Base-by-base conservation (phyloP, 176 grass and related monocot genomes). In the Aegilops bicornis region DNA sequence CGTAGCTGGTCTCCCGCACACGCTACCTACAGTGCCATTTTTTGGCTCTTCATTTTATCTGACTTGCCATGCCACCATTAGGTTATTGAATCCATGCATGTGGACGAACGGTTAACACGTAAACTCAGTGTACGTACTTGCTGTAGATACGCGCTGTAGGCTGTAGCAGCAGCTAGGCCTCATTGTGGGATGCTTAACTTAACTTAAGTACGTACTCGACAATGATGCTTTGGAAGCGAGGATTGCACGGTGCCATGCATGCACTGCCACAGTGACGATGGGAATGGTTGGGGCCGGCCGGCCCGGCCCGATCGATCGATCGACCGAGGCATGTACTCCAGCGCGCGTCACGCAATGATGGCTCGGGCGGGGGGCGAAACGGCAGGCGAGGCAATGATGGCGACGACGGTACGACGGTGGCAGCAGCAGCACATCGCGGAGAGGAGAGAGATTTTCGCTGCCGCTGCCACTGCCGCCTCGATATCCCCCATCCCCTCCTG, bases 391-490 rank as follows among this genome's bases (percentile, higher is more conserved):
- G 54, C 76, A 76, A 76, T 91, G 36, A 91, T 87, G 83, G 15
- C 72, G 85, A 69, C 67, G 83, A 70, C 71, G 86, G 86, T 83
- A 76, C 67, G 83, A 63, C 71, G 88, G 69, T 73, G 54, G 60
- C 56, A 33, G 58, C 76, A 50, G 25, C 19, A 13, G 81, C 19
- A 8, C 16, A 58, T 48, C 45, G 42, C 25, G 36, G 69, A 73
- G 69, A 20, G 4, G 52, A 60, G n/a, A 29, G 69, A 23, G 66
- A 23, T 22, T 27, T 1, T 36, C 15, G 56, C 58, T 59, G 19
- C 39, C 48, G 45, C 74, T 33, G 19, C 24, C 32, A 17, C 48
- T 35, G 29, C 54, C 4, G 15, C 77, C 33, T 39, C 20, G 33
- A 63, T 37, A 37, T 22, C 4, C 8, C 10, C 22, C 61, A 14